Evolutionary conservation across 129 eudicot species (phyloP), one percentile per base, ranked within the genome.

Genomic region (Arctium minus): DNA sequence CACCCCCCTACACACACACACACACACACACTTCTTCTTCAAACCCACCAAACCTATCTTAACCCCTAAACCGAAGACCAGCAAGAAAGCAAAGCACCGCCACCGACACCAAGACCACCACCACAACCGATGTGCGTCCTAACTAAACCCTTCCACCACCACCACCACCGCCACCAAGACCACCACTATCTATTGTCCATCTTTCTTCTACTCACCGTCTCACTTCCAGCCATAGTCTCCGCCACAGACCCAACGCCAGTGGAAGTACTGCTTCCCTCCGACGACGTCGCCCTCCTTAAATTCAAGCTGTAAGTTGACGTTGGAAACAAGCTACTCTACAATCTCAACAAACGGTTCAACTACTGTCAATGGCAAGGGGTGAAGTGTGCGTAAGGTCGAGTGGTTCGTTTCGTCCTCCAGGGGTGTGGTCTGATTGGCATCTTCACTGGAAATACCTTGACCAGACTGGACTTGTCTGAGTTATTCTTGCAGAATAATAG

Each of bases 341-440:
- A 88, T 13, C 89, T 90, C 74, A 88, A 86, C 89, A 88, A 90
- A 48, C 92, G 87, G 36, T 92, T 89, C 79, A 96, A 93, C 85
- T 88, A 89, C 87, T 94, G 98, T 71, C 90, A 84, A 12, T 94
- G 98, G 98, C 96, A 75, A 73, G 98, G 98, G 1, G 97, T 88
- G 11, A 92, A 94, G 22, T 94, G 97, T 56, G 92, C 74, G 1
- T 92, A 91, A 73, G 90, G 91, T 74, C 91, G 96, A 1, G 91
- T 94, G 4, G 94, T 94, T 8, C 96, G 96, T 11, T 82, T 85
- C 83, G 87, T 70, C 30, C 83, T 94, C 10, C 91, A 82, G 6
- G 73, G 86, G 56, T 78, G 60, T 38, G 84, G 79, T 79, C 85
- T 94, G 15, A 86, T 87, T 0, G 98, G 98, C 39, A 17, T 65